These are phyloP conservation scores for Cryphonectria carpinicola DNA, from an alignment of 2,329 filamentous ascomycete genomes.

Conservation along the genomic window DNA sequence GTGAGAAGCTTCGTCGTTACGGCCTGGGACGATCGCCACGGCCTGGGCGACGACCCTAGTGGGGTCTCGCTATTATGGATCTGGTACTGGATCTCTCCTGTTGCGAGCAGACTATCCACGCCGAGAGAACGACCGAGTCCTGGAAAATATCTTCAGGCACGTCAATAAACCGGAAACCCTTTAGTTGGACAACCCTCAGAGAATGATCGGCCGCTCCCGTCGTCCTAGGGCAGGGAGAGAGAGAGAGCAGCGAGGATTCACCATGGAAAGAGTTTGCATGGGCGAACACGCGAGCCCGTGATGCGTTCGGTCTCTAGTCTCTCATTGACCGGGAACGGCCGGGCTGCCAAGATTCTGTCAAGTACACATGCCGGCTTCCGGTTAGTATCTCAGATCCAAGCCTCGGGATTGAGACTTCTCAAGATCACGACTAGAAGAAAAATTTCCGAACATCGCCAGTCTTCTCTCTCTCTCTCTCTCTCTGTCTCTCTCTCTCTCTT, in stretches of 20 bases:
- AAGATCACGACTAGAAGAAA: not conserved
- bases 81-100: slow-evolving; percentile 27
- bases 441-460: slow-evolving; percentile 1
- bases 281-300: not conserved
- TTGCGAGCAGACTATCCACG: slow-evolving; percentile 22
- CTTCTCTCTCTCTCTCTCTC: not conserved
- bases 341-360: slow-evolving; percentile 8
- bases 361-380: slow-evolving; percentile 3
- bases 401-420: not conserved
- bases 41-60: slow-evolving; percentile 26
- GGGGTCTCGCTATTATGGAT: slow-evolving; percentile 26
- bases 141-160: slow-evolving; percentile 15
- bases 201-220: not conserved
- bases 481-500: not conserved
- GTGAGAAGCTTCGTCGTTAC: slow-evolving; percentile 10
- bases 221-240: not conserved
- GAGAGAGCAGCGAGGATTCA: not conserved
- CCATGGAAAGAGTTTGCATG: not conserved
- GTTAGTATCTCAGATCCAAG: not conserved
- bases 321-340: not conserved
- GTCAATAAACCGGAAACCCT: slow-evolving; percentile 24
- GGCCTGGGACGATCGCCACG: slow-evolving; percentile 27
- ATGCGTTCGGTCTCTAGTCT: not conserved
- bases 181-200: slow-evolving; percentile 13
- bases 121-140: slow-evolving; percentile 29